phyloP scores from a whole-genome alignment of 2,329 filamentous ascomycete species.

The Monilinia fructigena region DNA sequence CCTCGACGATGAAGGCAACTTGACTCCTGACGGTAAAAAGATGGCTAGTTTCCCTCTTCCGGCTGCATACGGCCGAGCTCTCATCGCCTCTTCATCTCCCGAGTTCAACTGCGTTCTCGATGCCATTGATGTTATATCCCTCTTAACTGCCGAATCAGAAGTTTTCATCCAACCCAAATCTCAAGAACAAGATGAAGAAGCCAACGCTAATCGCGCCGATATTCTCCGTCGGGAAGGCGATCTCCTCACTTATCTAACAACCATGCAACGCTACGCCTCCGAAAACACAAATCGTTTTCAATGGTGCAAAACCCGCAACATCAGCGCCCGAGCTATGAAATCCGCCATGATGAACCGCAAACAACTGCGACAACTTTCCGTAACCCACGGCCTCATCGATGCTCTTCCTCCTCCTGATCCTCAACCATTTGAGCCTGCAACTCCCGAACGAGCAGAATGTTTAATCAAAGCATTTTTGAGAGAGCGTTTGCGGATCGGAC shows the following conservation, averaged over 20 bases:
- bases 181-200: constrained; percentile 55
- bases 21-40: constrained; percentile 70
- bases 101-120: constrained; percentile 74
- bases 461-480: constrained; percentile 62
- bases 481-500: constrained; percentile 60
- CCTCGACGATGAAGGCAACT: constrained; percentile 66
- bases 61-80: constrained; percentile 74
- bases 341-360: constrained; percentile 61
- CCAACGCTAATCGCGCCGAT: constrained; percentile 54
- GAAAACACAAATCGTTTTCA: constrained; percentile 52
- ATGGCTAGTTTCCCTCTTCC: constrained; percentile 84
- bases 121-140: constrained; percentile 77
- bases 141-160: constrained; percentile 61
- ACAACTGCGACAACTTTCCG: constrained; percentile 58
- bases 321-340: constrained; percentile 61
- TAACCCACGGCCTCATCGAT: constrained; percentile 49
- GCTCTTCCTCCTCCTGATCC: constrained; percentile 50
- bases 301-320: constrained; percentile 58
- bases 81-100: constrained; percentile 73
- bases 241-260: constrained; percentile 62
- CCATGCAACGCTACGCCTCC: constrained; percentile 59
- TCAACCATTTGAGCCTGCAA: constrained; percentile 54
- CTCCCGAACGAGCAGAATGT: constrained; percentile 53
- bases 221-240: constrained; percentile 62
- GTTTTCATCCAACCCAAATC: constrained; percentile 60